These are phyloP conservation scores for Parastagonospora avenae DNA, from an alignment of 2,329 filamentous ascomycete species.

Conservation along the genomic window DNA sequence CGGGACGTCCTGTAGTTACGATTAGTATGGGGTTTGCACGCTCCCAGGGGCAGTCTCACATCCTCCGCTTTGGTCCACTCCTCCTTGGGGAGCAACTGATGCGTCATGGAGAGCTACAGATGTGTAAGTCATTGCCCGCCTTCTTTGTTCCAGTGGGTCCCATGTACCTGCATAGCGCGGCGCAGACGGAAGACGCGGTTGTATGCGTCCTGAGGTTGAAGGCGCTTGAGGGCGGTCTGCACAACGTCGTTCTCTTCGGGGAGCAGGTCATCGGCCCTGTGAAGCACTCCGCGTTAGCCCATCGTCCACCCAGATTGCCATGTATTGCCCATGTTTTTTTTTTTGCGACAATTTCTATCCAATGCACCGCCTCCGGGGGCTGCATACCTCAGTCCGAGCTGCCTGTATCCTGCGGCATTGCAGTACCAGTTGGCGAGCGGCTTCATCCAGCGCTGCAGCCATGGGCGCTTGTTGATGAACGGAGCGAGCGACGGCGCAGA, in stretches of 20 bases:
- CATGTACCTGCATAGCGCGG: conserved; percentile 82
- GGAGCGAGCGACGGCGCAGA: conserved; percentile 74
- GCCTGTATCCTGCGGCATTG: conserved; percentile 88
- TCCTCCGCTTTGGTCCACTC: conserved; percentile 73
- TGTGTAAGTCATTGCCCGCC: conserved; percentile 19
- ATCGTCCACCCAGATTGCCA: conserved; percentile 17
- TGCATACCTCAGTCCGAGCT: conserved; percentile 84
- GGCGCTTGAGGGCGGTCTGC: conserved; percentile 86
- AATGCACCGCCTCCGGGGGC: conserved; percentile 1
- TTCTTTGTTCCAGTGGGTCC: neutral
- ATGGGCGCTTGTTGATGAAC: conserved; percentile 82
- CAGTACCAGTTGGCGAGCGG: conserved; percentile 88
- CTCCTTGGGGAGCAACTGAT: conserved; percentile 66
- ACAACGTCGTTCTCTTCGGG: conserved; percentile 89
- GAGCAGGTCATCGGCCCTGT: conserved; percentile 91
- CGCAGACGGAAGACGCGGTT: conserved; percentile 97
- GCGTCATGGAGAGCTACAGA: conserved; percentile 66
- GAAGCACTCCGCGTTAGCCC: conserved; percentile 36
- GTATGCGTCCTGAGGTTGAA: conserved; percentile 87
- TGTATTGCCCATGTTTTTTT: neutral
- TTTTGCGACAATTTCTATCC: neutral
- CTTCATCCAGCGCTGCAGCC: conserved; percentile 77
- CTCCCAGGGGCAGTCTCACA: conserved; percentile 49
- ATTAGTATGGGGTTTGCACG: conserved; percentile 16
- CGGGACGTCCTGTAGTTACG: conserved; percentile 60